Conservation (phyloP, 306 rosid species). For the Alnus rubra region DNA sequence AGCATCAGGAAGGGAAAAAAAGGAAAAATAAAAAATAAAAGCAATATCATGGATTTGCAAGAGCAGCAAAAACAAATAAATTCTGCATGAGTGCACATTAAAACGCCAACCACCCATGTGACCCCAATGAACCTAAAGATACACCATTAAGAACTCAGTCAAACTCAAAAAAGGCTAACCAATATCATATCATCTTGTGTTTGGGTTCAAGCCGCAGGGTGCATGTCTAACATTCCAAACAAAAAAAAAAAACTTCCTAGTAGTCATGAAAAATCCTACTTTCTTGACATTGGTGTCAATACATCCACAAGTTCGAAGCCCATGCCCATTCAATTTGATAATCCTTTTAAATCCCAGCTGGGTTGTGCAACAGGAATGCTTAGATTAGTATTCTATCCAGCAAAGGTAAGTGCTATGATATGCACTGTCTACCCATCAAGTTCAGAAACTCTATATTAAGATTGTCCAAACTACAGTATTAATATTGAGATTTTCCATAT, state of each 20-base stretch:
- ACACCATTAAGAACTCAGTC: neutral
- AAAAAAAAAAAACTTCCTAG: neutral
- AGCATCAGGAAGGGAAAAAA: neutral
- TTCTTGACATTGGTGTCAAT: neutral
- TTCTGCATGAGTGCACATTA: constrained; percentile 18
- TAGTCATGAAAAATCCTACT: neutral
- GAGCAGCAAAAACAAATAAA: constrained; percentile 4
- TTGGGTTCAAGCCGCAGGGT: too few species aligned
- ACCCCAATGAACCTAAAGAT: neutral
- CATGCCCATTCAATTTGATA: constrained; percentile 17
- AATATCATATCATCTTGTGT: neutral
- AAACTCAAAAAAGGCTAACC: neutral
- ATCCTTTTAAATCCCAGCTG: neutral
- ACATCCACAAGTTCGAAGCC: constrained; percentile 2
- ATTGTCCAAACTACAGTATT: neutral
- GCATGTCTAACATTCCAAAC: too few species aligned
- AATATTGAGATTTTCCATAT: neutral
- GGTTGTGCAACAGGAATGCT: neutral
- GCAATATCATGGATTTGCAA: constrained; percentile 25
- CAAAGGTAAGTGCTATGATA: neutral
- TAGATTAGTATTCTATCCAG: neutral
- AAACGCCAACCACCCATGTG: constrained; percentile 5
- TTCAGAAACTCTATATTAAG: neutral
- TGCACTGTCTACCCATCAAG: neutral
- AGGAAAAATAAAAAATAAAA: constrained; percentile 10